A percentile compares a stretch with the other conserved stretches of the same genome.
These are phyloP conservation scores for Aspergillus carlsbadensis DNA, from an alignment of 495 filamentous ascomycete species.

Conservation along the genomic window DNA sequence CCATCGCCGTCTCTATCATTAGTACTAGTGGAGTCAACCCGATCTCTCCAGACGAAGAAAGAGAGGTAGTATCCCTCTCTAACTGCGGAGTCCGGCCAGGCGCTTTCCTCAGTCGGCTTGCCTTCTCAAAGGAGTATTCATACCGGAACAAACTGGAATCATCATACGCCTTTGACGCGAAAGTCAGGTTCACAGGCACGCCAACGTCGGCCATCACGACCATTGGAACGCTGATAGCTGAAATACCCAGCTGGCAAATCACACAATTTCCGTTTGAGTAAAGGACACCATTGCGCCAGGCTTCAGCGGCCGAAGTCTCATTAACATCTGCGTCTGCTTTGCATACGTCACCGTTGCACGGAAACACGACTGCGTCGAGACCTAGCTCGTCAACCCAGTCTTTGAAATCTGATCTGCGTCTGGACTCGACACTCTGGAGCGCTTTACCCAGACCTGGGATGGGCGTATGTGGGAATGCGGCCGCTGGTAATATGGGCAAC, in stretches of 20 bases:
- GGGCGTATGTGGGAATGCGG: neutral
- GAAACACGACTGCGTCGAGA: constrained; percentile 12
- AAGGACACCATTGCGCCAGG: constrained; percentile 14
- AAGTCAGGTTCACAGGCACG: constrained; percentile 21
- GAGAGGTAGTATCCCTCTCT: neutral
- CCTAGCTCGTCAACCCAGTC: constrained; percentile 15
- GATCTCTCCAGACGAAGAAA: no score
- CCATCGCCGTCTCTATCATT: no score
- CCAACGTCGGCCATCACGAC: constrained; percentile 7
- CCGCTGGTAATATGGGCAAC: no score
- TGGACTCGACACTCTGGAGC: constrained; percentile 9
- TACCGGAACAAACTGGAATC: constrained; percentile 16
- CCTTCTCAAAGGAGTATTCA: constrained; percentile 34
- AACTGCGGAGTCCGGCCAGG: neutral
- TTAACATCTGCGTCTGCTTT: constrained; percentile 13
- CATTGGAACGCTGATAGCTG: constrained; percentile 16
- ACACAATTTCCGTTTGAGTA: constrained; percentile 17
- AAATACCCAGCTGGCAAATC: constrained; percentile 16
- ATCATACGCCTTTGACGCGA: constrained; percentile 11
- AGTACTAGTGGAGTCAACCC: no score
- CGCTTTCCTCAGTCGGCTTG: neutral
- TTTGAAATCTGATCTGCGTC: constrained; percentile 10
- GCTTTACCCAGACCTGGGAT: constrained; percentile 4
- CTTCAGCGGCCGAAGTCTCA: neutral
- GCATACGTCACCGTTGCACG: constrained; percentile 15